Percentiles rank a stretch among this genome's conserved stretches.
These are phyloP conservation scores for Annona cherimola DNA, from an alignment of 164 flowering plant genomes.

Conservation along the genomic window DNA sequence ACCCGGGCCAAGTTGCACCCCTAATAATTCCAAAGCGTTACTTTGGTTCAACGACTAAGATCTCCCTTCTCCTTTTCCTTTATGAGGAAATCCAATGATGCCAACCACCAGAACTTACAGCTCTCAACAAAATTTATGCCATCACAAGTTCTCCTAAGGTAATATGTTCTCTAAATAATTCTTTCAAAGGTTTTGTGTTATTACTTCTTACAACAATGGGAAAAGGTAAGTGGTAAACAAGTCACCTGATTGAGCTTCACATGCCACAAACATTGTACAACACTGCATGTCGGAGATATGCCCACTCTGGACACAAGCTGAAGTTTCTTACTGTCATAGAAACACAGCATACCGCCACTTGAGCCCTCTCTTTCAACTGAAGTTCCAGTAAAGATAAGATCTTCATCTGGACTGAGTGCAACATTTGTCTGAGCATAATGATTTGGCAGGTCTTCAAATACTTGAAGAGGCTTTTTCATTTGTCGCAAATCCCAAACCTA, in stretches of 20 bases:
- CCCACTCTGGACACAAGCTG: slow-evolving; percentile 91
- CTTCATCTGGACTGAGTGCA: slow-evolving; percentile 88
- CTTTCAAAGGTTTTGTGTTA: background rate
- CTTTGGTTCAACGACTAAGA: too few relatives aligned
- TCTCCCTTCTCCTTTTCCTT: too few relatives aligned
- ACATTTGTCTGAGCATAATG: slow-evolving; percentile 90
- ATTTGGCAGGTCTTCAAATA: slow-evolving; percentile 89
- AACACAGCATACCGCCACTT: slow-evolving; percentile 78
- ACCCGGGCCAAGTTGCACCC: too few relatives aligned
- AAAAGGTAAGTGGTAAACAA: background rate
- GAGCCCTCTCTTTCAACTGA: slow-evolving; percentile 83
- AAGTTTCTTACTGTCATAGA: slow-evolving; percentile 71
- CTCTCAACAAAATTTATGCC: too few relatives aligned
- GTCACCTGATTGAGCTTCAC: slow-evolving; percentile 91
- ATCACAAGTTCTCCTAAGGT: too few relatives aligned
- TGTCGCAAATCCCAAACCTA: slow-evolving; percentile 98
- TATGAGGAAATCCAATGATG: too few relatives aligned
- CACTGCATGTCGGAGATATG: slow-evolving; percentile 84
- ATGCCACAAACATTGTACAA: slow-evolving; percentile 95
- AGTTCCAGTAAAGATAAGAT: slow-evolving; percentile 91
- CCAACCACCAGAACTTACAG: too few relatives aligned
- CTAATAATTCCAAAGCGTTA: too few relatives aligned
- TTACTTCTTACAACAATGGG: background rate
- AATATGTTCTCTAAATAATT: too few relatives aligned
- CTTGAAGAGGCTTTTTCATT: slow-evolving; percentile 56